Percentiles rank a stretch among this genome's conserved stretches.
Evolutionary conservation across 495 filamentous ascomycete species (phyloP).

Genomic region (Neurospora sp.): DNA sequence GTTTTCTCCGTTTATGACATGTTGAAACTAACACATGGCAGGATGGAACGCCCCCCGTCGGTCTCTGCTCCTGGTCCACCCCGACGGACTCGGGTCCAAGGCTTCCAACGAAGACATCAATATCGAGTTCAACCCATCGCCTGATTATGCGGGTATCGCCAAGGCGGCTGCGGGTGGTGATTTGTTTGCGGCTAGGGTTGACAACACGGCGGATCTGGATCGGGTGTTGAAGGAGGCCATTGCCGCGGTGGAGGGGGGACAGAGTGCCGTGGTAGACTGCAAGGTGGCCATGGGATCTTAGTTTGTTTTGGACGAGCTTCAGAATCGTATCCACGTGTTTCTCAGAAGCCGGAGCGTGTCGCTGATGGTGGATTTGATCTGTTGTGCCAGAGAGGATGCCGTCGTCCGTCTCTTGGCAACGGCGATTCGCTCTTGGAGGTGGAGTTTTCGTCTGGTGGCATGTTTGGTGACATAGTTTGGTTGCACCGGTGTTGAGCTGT

Average conservation of each 20-base stretch:
- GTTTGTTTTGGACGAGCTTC: not conserved
- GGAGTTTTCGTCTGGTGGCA: not conserved
- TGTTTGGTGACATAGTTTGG: not conserved
- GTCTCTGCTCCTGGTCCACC: slow-evolving; percentile 72
- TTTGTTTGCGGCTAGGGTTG: slow-evolving; percentile 50
- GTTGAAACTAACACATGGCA: slow-evolving; percentile 13
- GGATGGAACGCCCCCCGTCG: slow-evolving; percentile 80
- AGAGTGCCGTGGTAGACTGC: slow-evolving; percentile 55
- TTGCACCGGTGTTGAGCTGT: not conserved
- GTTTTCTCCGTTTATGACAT: not conserved
- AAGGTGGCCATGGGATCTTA: slow-evolving; percentile 34
- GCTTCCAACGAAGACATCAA: slow-evolving; percentile 81
- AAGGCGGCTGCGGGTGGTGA: slow-evolving; percentile 78
- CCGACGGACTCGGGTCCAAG: slow-evolving; percentile 65
- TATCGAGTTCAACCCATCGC: slow-evolving; percentile 75
- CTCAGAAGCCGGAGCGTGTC: not conserved
- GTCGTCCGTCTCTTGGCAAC: not conserved
- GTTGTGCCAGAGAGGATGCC: not conserved
- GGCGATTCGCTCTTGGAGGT: not conserved
- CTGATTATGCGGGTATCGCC: slow-evolving; percentile 87
- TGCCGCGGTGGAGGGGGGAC: slow-evolving; percentile 54
- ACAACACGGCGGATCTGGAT: slow-evolving; percentile 51
- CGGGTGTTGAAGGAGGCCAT: slow-evolving; percentile 55
- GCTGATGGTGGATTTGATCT: not conserved
- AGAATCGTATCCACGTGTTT: not conserved